Percentiles rank a stretch among this genome's conserved stretches.
Evolutionary conservation across 2,329 filamentous ascomycete genomes (phyloP).

Genomic region (Lasiodiplodia hormozganensis): DNA sequence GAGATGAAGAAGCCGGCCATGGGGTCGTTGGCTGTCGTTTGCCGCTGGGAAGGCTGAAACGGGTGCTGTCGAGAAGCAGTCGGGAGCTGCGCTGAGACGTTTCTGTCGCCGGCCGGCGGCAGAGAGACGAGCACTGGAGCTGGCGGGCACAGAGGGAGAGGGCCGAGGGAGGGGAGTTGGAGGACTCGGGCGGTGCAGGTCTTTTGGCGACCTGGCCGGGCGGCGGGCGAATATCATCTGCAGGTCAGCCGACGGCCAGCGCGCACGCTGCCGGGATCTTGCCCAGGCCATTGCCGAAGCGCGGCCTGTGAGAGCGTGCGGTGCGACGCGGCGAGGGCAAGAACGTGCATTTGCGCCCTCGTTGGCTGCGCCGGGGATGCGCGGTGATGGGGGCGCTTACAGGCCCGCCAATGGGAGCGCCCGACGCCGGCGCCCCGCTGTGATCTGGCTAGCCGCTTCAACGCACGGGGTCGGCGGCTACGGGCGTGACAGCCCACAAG

Average conservation of each 20-base stretch:
- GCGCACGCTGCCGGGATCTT: slow-evolving; percentile 16
- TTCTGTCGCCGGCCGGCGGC: slow-evolving; percentile 11
- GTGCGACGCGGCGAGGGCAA: slow-evolving; percentile 15
- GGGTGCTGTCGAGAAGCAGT: slow-evolving; percentile 14
- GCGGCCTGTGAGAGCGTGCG: slow-evolving; percentile 21
- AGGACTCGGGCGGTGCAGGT: slow-evolving; percentile 20
- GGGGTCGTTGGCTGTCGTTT: slow-evolving; percentile 19
- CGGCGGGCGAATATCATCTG: slow-evolving; percentile 16
- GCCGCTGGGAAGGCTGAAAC: slow-evolving; percentile 24
- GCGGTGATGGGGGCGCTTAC: slow-evolving; percentile 24
- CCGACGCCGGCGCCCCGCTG: slow-evolving; percentile 8
- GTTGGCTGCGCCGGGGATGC: slow-evolving; percentile 23
- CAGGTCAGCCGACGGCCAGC: slow-evolving; percentile 26
- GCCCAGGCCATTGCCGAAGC: slow-evolving; percentile 20
- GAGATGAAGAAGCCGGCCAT: slow-evolving; percentile 57
- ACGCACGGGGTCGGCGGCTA: slow-evolving; percentile 17
- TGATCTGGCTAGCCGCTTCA: slow-evolving; percentile 17
- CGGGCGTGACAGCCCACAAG: slow-evolving; percentile 5
- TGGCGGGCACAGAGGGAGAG: slow-evolving; percentile 3
- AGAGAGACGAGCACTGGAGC: slow-evolving; percentile 6
- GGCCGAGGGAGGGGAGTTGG: not conserved
- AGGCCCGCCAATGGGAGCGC: slow-evolving; percentile 10
- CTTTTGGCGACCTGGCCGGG: slow-evolving; percentile 20
- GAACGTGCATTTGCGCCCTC: slow-evolving; percentile 24
- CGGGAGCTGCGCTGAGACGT: slow-evolving; percentile 12